A percentile compares a stretch with the other conserved stretches of the same genome.
Conservation (phyloP, 169 alveolate genomes). For the Eimeria acervulina region DNA sequence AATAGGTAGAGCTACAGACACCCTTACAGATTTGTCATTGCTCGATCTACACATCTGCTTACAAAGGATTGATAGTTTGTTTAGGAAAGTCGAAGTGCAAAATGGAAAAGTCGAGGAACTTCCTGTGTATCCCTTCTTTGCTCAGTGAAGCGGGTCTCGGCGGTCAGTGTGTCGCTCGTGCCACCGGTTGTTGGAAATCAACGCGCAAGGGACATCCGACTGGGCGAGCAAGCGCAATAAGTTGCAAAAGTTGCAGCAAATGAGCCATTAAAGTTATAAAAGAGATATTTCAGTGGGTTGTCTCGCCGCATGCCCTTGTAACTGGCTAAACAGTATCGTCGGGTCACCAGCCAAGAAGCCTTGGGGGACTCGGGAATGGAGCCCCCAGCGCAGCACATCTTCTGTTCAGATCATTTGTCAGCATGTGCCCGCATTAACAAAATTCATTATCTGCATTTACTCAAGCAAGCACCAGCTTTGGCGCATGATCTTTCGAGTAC, state of each 20-base stretch:
- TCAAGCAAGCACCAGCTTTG: not conserved
- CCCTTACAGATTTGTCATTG: not conserved
- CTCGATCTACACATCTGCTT: not conserved
- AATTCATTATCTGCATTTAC: not conserved
- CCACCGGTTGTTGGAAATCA: not conserved
- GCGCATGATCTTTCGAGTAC: not conserved
- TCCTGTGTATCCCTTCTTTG: not conserved
- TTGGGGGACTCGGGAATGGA: not conserved
- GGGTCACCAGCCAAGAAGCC: conserved; percentile 22
- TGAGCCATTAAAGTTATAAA: not conserved
- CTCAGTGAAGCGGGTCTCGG: not conserved
- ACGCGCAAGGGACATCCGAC: not conserved
- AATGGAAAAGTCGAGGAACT: not conserved
- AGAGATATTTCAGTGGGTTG: not conserved
- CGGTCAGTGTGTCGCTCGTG: conserved; percentile 18
- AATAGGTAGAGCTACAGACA: not conserved
- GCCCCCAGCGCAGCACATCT: not conserved
- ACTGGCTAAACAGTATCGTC: not conserved
- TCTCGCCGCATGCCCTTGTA: not conserved
- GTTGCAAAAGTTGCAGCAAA: not conserved
- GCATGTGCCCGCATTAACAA: not conserved
- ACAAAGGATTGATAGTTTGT: not conserved
- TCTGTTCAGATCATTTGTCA: not conserved
- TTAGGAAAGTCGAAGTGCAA: not conserved
- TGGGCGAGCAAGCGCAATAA: not conserved